These are phyloP conservation scores for Colletotrichum musicola DNA, from an alignment of 2,329 filamentous ascomycete genomes.

Conservation along the genomic window DNA sequence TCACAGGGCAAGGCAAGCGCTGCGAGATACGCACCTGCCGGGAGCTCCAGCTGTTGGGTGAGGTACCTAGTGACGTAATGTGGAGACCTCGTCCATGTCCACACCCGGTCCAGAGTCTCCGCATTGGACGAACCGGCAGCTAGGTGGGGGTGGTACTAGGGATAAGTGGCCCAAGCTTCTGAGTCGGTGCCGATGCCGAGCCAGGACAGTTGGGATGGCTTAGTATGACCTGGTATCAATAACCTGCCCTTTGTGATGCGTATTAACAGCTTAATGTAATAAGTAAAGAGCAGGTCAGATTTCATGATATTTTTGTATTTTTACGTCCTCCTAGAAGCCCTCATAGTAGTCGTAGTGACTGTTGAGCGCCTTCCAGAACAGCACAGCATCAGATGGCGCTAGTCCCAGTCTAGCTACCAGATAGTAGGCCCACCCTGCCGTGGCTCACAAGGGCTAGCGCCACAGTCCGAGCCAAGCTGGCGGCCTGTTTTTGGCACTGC, in stretches of 20 bases:
- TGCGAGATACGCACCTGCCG: slow-evolving; percentile 12
- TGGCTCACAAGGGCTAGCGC: slow-evolving; percentile 23
- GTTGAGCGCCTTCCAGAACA: neutral
- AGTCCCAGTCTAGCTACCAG: neutral
- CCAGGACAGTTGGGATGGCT: too few relatives aligned
- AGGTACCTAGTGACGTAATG: slow-evolving; percentile 28
- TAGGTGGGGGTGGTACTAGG: neutral
- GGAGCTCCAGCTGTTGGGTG: slow-evolving; percentile 26
- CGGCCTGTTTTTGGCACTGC: slow-evolving; percentile 37
- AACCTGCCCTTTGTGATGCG: too few relatives aligned
- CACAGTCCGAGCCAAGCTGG: slow-evolving; percentile 27
- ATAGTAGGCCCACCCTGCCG: slow-evolving; percentile 21
- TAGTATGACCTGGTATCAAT: too few relatives aligned
- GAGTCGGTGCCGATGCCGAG: too few relatives aligned
- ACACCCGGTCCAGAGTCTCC: slow-evolving; percentile 24
- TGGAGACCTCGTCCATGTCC: slow-evolving; percentile 24
- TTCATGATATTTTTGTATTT: too few relatives aligned
- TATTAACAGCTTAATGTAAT: too few relatives aligned
- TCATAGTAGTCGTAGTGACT: neutral
- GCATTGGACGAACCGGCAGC: slow-evolving; percentile 27
- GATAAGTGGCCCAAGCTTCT: slow-evolving; percentile 23
- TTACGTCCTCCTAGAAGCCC: neutral
- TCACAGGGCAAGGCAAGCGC: neutral
- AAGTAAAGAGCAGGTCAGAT: too few relatives aligned
- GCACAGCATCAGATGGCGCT: neutral